A percentile compares a stretch with the other conserved stretches of the same genome.
phyloP scores from a whole-genome alignment of 768 basidiomycete genomes.

The Macrocybe gigantea region DNA sequence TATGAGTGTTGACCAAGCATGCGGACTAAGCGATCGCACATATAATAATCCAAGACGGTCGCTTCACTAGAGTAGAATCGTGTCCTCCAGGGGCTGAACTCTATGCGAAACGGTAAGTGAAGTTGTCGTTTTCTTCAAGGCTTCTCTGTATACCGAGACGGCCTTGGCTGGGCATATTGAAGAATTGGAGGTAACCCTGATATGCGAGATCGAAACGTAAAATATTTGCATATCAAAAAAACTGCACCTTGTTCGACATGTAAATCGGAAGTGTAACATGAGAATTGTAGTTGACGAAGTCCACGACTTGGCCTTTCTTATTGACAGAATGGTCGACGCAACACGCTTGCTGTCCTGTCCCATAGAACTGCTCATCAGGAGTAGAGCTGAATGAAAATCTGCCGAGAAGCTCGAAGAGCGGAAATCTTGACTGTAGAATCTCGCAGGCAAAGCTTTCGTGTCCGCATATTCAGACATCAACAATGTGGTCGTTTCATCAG shows the following conservation, averaged over 20 bases:
- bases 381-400: conserved; percentile 24
- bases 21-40: conserved; percentile 13
- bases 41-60: conserved; percentile 29
- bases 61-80: conserved; percentile 25
- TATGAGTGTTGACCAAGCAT: neutral
- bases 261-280: conserved; percentile 28
- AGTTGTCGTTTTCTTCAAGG: neutral
- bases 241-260: conserved; percentile 29
- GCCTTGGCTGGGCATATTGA: conserved; percentile 30
- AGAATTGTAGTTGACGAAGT: conserved; percentile 30
- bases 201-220: neutral
- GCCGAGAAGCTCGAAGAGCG: conserved; percentile 23
- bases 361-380: conserved; percentile 29
- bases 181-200: conserved; percentile 30
- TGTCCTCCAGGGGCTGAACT: conserved; percentile 25
- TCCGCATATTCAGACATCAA: conserved; percentile 25
- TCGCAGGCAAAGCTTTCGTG: conserved; percentile 21
- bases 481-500: conserved; percentile 19
- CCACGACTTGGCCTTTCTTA: conserved; percentile 32
- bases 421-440: conserved; percentile 27
- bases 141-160: conserved; percentile 18
- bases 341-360: conserved; percentile 30
- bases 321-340: conserved; percentile 30
- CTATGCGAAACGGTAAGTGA: conserved; percentile 8
- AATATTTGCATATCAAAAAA: neutral